These are phyloP conservation scores for Insectozyma bohioensis DNA, from an alignment of 1,139 yeast species.

Conservation along the genomic window DNA sequence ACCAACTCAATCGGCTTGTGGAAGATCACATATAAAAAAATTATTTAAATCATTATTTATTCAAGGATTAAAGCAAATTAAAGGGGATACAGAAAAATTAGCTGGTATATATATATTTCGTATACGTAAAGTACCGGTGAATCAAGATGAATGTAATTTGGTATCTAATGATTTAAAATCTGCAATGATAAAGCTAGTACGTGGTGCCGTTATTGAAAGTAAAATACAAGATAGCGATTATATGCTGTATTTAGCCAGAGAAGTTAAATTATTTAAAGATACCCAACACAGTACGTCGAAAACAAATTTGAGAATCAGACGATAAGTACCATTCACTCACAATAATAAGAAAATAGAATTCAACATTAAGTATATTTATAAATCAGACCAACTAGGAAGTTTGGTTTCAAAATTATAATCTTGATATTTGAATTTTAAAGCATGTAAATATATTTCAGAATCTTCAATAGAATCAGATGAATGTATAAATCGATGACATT, in stretches of 20 bases:
- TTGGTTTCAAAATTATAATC: constrained; percentile 30
- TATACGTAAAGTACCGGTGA: constrained; percentile 37
- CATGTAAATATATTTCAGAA: constrained; percentile 54
- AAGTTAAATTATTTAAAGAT: too few species aligned
- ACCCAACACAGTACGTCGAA: too few species aligned
- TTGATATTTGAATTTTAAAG: constrained; percentile 24
- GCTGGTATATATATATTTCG: constrained; percentile 46
- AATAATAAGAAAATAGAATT: too few species aligned
- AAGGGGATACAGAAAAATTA: constrained; percentile 14
- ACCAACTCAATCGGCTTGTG: constrained; percentile 38
- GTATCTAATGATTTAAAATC: constrained; percentile 19
- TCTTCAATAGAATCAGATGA: constrained; percentile 16
- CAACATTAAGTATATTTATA: too few species aligned
- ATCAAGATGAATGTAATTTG: constrained; percentile 24
- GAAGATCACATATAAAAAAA: constrained; percentile 29
- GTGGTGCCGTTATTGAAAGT: too few species aligned
- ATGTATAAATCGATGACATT: constrained; percentile 44
- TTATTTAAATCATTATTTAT: constrained; percentile 15
- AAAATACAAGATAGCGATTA: too few species aligned
- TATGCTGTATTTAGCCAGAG: too few species aligned
- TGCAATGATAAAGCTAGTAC: too few species aligned
- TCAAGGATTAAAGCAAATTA: constrained; percentile 3
- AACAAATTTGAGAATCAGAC: too few species aligned
- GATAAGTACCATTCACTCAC: too few species aligned
- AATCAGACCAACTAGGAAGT: constrained; percentile 45